phyloP scores from a whole-genome alignment of 1,284 basidiomycete species.

The Agaricales sp. region DNA sequence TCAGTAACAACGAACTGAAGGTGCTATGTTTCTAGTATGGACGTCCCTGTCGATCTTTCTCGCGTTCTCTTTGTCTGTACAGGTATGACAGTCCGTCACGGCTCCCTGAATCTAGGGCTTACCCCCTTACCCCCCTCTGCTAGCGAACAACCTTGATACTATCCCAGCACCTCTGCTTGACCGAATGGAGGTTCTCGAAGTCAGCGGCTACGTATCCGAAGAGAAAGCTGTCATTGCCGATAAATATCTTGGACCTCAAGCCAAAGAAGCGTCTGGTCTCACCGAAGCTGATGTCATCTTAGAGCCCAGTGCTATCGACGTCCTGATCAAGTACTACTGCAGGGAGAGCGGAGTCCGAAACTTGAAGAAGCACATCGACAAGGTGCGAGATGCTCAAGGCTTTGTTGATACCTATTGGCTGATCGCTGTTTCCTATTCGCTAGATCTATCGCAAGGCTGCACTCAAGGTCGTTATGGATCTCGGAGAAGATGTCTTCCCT shows the following conservation, averaged over 20 bases:
- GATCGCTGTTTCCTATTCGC: background rate
- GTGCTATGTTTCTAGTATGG: conserved; percentile 51
- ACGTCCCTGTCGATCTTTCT: conserved; percentile 94
- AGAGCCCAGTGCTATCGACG: conserved; percentile 74
- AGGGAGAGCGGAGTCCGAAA: conserved; percentile 94
- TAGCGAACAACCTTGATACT: conserved; percentile 86
- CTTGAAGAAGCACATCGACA: conserved; percentile 93
- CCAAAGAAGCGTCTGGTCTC: conserved; percentile 85
- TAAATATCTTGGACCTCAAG: conserved; percentile 89
- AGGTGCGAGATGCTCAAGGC: conserved; percentile 37
- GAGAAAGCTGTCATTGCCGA: conserved; percentile 93
- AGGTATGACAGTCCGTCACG: conserved; percentile 33
- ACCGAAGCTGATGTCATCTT: conserved; percentile 76
- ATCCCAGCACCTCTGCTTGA: conserved; percentile 96
- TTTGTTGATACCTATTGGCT: background rate
- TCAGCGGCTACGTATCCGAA: conserved; percentile 93
- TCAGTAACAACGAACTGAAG: background rate
- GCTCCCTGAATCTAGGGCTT: too few relatives aligned
- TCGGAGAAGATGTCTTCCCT: conserved; percentile 83
- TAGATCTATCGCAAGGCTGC: conserved; percentile 98
- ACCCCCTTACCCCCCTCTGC: too few relatives aligned
- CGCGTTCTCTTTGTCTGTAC: conserved; percentile 98
- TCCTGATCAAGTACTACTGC: conserved; percentile 94
- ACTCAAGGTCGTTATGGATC: conserved; percentile 83
- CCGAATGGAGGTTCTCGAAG: conserved; percentile 96